These are phyloP conservation scores for Carex scoparia DNA, from an alignment of 176 grass and related monocot genomes.

Conservation along the genomic window DNA sequence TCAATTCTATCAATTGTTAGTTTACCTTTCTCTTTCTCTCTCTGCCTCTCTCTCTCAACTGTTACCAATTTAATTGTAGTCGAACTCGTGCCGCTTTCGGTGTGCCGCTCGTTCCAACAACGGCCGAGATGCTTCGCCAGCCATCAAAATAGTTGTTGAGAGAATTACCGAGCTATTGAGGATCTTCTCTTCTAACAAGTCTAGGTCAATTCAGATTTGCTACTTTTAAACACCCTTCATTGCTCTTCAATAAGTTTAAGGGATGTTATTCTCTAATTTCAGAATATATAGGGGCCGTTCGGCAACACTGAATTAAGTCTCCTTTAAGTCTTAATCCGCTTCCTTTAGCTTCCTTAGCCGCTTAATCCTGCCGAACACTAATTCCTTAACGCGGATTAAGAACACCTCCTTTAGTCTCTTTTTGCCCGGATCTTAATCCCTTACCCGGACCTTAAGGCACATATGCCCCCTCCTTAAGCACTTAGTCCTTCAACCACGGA, in stretches of 20 bases:
- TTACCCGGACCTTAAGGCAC: too few relatives aligned
- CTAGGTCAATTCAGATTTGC: conserved; percentile 1
- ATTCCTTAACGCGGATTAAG: too few relatives aligned
- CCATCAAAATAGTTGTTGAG: conserved; percentile 26
- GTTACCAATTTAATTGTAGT: neutral
- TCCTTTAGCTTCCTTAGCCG: too few relatives aligned
- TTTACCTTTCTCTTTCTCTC: neutral
- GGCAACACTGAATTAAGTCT: too few relatives aligned
- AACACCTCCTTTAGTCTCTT: too few relatives aligned
- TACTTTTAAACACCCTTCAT: neutral
- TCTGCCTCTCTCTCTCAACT: neutral
- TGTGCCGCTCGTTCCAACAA: conserved; percentile 15
- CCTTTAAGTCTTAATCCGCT: too few relatives aligned
- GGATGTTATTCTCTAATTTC: neutral
- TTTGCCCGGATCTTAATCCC: too few relatives aligned
- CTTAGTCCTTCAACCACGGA: too few relatives aligned
- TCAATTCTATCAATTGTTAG: neutral
- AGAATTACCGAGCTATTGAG: conserved; percentile 67
- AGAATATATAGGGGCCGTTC: neutral
- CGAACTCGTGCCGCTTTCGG: neutral
- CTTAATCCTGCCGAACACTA: too few relatives aligned
- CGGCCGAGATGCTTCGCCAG: conserved; percentile 15
- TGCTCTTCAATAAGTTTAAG: neutral
- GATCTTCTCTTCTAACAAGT: conserved; percentile 44
- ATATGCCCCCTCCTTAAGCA: too few relatives aligned